Evolutionary conservation across 2,329 filamentous ascomycete species (phyloP).

Genomic region (Moelleriella libera): DNA sequence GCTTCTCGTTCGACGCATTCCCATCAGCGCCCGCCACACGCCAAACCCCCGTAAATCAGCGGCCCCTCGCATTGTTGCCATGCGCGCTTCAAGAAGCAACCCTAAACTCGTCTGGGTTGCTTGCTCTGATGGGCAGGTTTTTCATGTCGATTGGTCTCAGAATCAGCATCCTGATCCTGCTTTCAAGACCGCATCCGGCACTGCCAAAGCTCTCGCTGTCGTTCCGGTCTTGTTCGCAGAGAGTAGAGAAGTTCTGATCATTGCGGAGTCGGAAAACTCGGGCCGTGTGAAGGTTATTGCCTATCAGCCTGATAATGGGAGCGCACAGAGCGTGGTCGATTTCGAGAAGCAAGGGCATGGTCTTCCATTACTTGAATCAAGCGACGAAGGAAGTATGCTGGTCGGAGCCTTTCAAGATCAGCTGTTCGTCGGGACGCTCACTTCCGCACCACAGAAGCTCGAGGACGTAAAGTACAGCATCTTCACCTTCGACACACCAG

Average conservation of each 20-base stretch:
- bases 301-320: slow-evolving; percentile 22
- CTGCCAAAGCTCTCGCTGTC: slow-evolving; percentile 30
- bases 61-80: slow-evolving; percentile 24
- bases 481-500: slow-evolving; percentile 42
- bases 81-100: slow-evolving; percentile 21
- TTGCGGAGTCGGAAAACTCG: slow-evolving; percentile 27
- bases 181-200: slow-evolving; percentile 26
- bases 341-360: slow-evolving; percentile 20
- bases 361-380: slow-evolving; percentile 28
- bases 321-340: slow-evolving; percentile 20
- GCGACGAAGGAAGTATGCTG: slow-evolving; percentile 42
- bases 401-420: slow-evolving; percentile 24
- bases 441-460: slow-evolving; percentile 9
- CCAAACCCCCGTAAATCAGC: slow-evolving; percentile 10
- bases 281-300: slow-evolving; percentile 25
- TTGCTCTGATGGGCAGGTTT: slow-evolving; percentile 41
- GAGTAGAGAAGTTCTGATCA: slow-evolving; percentile 29
- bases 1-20: slow-evolving; percentile 60
- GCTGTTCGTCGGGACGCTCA: slow-evolving; percentile 19
- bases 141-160: slow-evolving; percentile 43
- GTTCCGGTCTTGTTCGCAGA: slow-evolving; percentile 19
- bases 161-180: slow-evolving; percentile 25
- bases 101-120: slow-evolving; percentile 44
- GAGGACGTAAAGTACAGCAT: slow-evolving; percentile 34
- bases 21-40: slow-evolving; percentile 23